A percentile compares a stretch with the other conserved stretches of the same genome.
These are phyloP conservation scores for Sphenostylis stenocarpa DNA, from an alignment of 306 rosid species.

Conservation along the genomic window DNA sequence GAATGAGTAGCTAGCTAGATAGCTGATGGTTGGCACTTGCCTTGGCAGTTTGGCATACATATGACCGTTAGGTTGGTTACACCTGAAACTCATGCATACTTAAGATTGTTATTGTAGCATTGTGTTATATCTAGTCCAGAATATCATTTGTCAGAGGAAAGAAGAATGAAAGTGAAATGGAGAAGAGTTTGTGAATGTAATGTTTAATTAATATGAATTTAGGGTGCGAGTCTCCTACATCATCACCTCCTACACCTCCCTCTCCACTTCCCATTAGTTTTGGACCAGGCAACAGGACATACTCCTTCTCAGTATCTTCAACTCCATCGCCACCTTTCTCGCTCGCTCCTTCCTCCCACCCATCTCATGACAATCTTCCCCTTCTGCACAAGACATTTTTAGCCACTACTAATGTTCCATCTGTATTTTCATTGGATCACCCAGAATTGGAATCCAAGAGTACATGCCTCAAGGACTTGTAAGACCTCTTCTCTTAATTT, in stretches of 20 bases:
- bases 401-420: conserved; percentile 25
- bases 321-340: conserved; percentile 73
- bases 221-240: conserved; percentile 48
- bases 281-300: conserved; percentile 60
- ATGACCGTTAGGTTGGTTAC: conserved; percentile 69
- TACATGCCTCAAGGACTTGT: conserved; percentile 72
- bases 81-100: conserved; percentile 37
- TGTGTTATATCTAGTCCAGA: background rate
- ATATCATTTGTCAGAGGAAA: background rate
- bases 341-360: conserved; percentile 32
- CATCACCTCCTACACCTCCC: conserved; percentile 87
- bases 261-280: conserved; percentile 79
- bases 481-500: conserved; percentile 35
- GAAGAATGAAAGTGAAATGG: conserved; percentile 18
- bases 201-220: background rate
- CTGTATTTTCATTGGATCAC: conserved; percentile 57
- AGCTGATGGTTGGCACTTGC: conserved; percentile 17
- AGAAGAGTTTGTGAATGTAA: background rate
- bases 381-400: conserved; percentile 35
- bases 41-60: conserved; percentile 1
- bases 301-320: conserved; percentile 65
- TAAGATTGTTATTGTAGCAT: background rate
- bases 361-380: conserved; percentile 58
- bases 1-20: conserved; percentile 21
- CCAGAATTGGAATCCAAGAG: conserved; percentile 37